These are phyloP conservation scores for Sporisorium exsertum DNA, from an alignment of 1,284 basidiomycete genomes.

Conservation along the genomic window DNA sequence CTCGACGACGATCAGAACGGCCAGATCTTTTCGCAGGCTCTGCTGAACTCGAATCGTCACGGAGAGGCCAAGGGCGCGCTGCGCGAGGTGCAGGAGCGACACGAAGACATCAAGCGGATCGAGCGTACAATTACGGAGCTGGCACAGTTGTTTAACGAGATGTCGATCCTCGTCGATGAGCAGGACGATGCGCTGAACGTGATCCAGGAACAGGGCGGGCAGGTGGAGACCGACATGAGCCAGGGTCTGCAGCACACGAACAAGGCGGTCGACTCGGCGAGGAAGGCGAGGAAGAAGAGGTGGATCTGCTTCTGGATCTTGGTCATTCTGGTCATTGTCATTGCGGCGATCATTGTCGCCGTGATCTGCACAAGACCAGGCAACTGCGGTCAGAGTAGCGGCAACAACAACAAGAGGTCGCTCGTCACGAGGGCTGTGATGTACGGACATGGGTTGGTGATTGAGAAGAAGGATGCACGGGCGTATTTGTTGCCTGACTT, in stretches of 20 bases:
- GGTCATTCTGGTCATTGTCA: conserved; percentile 58
- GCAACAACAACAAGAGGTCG: conserved; percentile 15
- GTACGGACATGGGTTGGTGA: conserved; percentile 16
- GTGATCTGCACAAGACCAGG: conserved; percentile 49
- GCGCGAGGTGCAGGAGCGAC: conserved; percentile 89
- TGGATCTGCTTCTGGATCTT: conserved; percentile 67
- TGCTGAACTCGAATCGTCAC: conserved; percentile 81
- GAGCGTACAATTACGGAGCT: conserved; percentile 88
- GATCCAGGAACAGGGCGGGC: conserved; percentile 60
- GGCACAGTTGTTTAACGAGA: conserved; percentile 86
- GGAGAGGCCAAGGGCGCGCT: conserved; percentile 85
- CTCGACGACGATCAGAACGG: conserved; percentile 81
- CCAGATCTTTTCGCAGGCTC: conserved; percentile 89
- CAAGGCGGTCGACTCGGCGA: conserved; percentile 80
- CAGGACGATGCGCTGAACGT: conserved; percentile 68
- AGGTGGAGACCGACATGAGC: conserved; percentile 64
- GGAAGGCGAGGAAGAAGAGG: conserved; percentile 79
- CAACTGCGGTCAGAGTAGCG: conserved; percentile 27
- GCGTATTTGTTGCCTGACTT: conserved; percentile 35
- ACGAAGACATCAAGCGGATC: conserved; percentile 87
- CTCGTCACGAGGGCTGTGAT: conserved; percentile 22
- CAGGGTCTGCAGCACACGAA: conserved; percentile 72
- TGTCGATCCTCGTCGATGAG: conserved; percentile 67
- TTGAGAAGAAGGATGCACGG: conserved; percentile 21
- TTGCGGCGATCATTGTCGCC: conserved; percentile 55